phyloP scores from a whole-genome alignment of 2,329 filamentous ascomycete genomes.

The Tolypocladium tundrense region DNA sequence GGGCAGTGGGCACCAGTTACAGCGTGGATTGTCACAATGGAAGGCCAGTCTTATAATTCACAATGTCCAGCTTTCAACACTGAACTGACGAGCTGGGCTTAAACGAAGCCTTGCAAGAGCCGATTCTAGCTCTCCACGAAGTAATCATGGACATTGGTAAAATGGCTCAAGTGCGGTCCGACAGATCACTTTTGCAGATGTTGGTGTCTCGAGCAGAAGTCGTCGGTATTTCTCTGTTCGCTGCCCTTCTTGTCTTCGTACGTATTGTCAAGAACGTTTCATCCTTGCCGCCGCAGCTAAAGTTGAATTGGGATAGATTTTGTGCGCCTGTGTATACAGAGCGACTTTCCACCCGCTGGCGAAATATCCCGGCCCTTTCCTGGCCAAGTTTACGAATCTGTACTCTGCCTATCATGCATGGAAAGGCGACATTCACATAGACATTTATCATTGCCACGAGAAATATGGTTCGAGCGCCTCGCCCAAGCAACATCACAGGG shows the following conservation, averaged over 20 bases:
- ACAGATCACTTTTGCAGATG: neutral
- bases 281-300: neutral
- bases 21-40: neutral
- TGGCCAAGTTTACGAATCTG: conserved; percentile 20
- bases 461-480: conserved; percentile 17
- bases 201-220: neutral
- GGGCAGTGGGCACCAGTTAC: neutral
- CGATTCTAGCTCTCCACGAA: neutral
- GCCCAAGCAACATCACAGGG: neutral
- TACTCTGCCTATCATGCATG: conserved; percentile 22
- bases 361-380: conserved; percentile 23
- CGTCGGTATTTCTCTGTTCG: neutral
- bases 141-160: neutral
- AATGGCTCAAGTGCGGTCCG: neutral
- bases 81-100: too few relatives aligned
- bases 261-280: neutral
- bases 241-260: neutral
- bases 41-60: neutral
- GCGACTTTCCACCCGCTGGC: conserved; percentile 19
- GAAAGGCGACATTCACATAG: conserved; percentile 22
- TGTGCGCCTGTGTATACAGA: conserved; percentile 1
- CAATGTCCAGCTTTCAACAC: neutral
- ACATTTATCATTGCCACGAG: conserved; percentile 21
- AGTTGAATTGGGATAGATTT: neutral
- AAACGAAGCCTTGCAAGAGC: neutral